phyloP scores from a whole-genome alignment of 495 filamentous ascomycete species.

The Chaetomium cochliodes region DNA sequence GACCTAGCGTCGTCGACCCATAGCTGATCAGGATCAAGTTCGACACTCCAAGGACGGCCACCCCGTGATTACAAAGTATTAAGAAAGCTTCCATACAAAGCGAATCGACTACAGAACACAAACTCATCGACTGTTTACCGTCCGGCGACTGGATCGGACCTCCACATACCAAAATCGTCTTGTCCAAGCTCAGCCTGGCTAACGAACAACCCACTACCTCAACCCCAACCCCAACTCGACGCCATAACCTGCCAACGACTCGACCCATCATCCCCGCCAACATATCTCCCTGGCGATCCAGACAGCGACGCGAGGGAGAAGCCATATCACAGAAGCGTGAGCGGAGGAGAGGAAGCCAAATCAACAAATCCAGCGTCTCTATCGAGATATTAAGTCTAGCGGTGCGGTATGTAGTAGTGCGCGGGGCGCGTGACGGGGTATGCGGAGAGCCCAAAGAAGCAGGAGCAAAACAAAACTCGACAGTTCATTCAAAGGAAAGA shows the following conservation, averaged over 20 bases:
- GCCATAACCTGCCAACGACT: not conserved
- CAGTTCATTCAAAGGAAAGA: slow-evolving; percentile 22
- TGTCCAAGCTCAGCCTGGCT: not conserved
- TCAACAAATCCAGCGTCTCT: slow-evolving; percentile 26
- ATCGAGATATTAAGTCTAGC: slow-evolving; percentile 40
- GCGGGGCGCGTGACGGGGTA: slow-evolving; percentile 8
- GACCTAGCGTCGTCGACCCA: too few species aligned
- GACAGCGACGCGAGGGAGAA: not conserved
- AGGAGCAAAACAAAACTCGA: slow-evolving; percentile 25
- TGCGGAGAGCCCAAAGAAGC: slow-evolving; percentile 18
- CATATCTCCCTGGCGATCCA: not conserved
- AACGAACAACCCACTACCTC: not conserved
- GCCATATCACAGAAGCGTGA: not conserved
- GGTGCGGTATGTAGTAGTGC: slow-evolving; percentile 29
- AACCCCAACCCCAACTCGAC: not conserved
- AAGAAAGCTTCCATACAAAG: slow-evolving; percentile 18
- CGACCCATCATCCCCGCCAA: not conserved
- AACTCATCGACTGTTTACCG: slow-evolving; percentile 2
- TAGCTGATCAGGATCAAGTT: not conserved
- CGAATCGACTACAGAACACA: not conserved
- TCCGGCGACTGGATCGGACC: slow-evolving; percentile 14
- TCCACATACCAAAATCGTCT: not conserved
- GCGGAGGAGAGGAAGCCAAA: not conserved
- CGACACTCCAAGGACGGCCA: not conserved
- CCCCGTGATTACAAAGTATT: slow-evolving; percentile 20